Evolutionary conservation across 257 asterid genomes (phyloP), one percentile per base, ranked within the genome.

Genomic region (Capsicum pubescens): DNA sequence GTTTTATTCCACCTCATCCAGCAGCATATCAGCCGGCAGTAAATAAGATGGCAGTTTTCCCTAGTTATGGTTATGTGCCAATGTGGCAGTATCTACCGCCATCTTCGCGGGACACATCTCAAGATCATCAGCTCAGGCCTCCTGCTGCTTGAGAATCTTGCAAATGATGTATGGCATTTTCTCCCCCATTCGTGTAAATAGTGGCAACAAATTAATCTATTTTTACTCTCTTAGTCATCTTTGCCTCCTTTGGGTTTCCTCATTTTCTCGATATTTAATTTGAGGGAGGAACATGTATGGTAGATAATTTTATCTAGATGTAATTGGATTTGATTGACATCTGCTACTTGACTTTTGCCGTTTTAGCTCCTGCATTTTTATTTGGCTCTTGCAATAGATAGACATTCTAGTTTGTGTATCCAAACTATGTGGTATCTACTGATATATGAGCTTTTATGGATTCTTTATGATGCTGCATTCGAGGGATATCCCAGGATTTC

Each of bases 71-170:
- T 52, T 87, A 90, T 9, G 90, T 93, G 54, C 99, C 99, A 3
- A 94, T 95, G 97, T 92, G 96, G 93, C 99, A 95, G 78, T 95
- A 94, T 88, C 82, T 91, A 67, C 94, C 97, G 8, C 92, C 94
- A 42, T 87, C 95, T 68, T 81, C 88, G 2, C 88, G 96, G 17
- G 98, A 95, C 83, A 90, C 97, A 17, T 90, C 98, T 85, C 93
- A 90, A 86, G 99, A 95, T 89, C 95, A 91, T 52, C 88, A 84
- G 87, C 94, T 92, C 83, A 84, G 97, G 90, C 94, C 98, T 55
- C 99, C 97, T 64, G 99, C 99, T 74, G 99, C 98, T 80, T 95
- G 89, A 89, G 83, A 60, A 72, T 57, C 82, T 82, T 78, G 57
- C 84, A n/a, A 82, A 69, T 26, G 55, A 54, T 83, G 79, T 60